Percentiles rank a stretch among this genome's conserved stretches.
phyloP scores from a whole-genome alignment of 768 basidiomycete genomes.

The Calocybe gangraenosa region DNA sequence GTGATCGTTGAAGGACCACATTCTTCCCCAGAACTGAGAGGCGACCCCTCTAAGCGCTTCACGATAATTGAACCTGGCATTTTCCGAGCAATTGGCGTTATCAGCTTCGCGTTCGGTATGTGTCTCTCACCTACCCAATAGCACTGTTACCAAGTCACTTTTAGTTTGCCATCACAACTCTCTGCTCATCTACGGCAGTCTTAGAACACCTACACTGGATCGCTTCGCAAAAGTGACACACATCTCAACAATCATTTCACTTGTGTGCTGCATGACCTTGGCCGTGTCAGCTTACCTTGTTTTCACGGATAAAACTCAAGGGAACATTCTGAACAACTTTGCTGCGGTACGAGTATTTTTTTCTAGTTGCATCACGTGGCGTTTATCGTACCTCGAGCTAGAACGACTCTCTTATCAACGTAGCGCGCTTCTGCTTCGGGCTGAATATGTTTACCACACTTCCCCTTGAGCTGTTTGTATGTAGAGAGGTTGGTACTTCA shows the following conservation, averaged over 20 bases:
- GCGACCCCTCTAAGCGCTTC: slow-evolving; percentile 69
- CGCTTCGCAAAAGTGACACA: slow-evolving; percentile 92
- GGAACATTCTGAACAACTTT: slow-evolving; percentile 98
- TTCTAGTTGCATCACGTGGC: too few species aligned
- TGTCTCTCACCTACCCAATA: neutral
- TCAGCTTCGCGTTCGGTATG: slow-evolving; percentile 83
- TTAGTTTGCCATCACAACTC: slow-evolving; percentile 96
- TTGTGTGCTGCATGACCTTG: slow-evolving; percentile 81
- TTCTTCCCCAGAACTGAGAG: slow-evolving; percentile 68
- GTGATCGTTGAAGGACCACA: slow-evolving; percentile 82
- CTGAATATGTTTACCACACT: slow-evolving; percentile 98
- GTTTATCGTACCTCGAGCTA: slow-evolving; percentile 21
- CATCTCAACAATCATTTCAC: slow-evolving; percentile 79
- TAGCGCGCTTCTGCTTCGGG: slow-evolving; percentile 92
- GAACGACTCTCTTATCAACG: slow-evolving; percentile 87
- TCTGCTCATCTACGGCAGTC: slow-evolving; percentile 89
- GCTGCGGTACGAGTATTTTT: slow-evolving; percentile 44
- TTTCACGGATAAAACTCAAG: slow-evolving; percentile 88
- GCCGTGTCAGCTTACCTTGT: slow-evolving; percentile 83
- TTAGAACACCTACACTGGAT: slow-evolving; percentile 91
- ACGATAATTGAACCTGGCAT: slow-evolving; percentile 76
- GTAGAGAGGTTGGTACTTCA: slow-evolving; percentile 67
- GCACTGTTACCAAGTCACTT: slow-evolving; percentile 5
- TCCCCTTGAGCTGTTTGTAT: slow-evolving; percentile 94
- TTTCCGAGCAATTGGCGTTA: slow-evolving; percentile 96